Percentiles rank a stretch among this genome's conserved stretches.
Evolutionary conservation across 352 stramenopile genomes (phyloP).

Genomic region (Globisporangium irregulare): DNA sequence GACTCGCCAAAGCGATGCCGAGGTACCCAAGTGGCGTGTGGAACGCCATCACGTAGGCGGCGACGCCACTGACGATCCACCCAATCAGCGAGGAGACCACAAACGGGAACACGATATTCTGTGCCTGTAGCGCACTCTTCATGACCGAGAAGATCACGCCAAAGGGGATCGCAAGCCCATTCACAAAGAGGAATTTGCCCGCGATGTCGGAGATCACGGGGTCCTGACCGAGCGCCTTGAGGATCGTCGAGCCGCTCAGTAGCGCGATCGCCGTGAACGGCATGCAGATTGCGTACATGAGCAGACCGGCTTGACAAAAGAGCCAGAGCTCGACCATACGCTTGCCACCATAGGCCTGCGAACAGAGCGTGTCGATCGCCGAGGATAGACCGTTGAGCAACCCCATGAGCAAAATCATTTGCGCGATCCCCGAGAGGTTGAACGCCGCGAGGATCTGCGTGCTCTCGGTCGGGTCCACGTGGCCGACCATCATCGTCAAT

Average conservation of each 20-base stretch:
- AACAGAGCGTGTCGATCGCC: constrained; percentile 76
- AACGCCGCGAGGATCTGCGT: constrained; percentile 1
- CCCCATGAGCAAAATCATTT: not conserved
- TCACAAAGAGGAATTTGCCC: not conserved
- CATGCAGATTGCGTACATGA: not conserved
- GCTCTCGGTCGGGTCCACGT: not conserved
- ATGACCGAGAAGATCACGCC: not conserved
- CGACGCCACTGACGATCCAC: not conserved
- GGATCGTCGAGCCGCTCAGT: not conserved
- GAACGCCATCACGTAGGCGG: not conserved
- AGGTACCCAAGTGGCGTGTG: not conserved
- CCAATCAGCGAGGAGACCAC: not conserved
- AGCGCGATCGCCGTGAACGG: not conserved
- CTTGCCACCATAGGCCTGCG: constrained; percentile 63
- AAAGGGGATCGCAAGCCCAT: not conserved
- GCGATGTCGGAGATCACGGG: not conserved
- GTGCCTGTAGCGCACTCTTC: not conserved
- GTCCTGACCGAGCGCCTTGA: not conserved
- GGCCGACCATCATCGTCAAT: not conserved
- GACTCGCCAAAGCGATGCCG: not conserved
- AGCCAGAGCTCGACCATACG: constrained; percentile 56
- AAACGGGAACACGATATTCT: not conserved
- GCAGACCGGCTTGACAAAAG: constrained; percentile 21
- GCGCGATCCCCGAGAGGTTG: not conserved
- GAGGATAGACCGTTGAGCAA: constrained; percentile 33